Base-by-base conservation (phyloP, 108 stramenopile species). In the Pseudonitzschia pungens region DNA sequence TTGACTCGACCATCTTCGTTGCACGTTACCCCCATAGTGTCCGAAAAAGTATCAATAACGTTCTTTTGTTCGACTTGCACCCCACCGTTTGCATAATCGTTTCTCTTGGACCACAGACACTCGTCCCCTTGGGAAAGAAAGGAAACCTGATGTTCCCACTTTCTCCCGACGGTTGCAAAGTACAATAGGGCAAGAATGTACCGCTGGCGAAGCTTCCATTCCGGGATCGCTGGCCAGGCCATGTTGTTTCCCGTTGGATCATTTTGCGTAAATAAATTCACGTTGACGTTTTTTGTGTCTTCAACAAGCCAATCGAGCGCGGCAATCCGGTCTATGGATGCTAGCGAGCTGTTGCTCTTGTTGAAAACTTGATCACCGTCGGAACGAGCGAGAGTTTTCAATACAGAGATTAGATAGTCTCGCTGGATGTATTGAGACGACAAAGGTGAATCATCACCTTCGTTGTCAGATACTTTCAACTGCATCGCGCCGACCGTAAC, bases 71-170 rank as follows among this genome's bases (percentile, higher is more conserved):
- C 67, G 40, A 75, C 20, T 7, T 21, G 22, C 60, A 62, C 20
- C 28, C 18, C 60, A 62, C 10, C 22, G 27, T 28, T 36, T 6
- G 31, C 18, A 16, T 16, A 9, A 20, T 0, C 0, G 0, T 44
- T 62, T 26, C 48, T 4, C 4, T 69, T 69, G 66, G 74, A 48
- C 87, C 87, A 88, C 15, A 74, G 78, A 58, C 87, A 88, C 55
- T 82, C 82, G 65, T 82, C 71, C 18, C 69, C 52, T 7, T 70
- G 75, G 1, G 80, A 84, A 14, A 88, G 56, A 79, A 85, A 88
- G 29, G 79, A 70, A 29, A 60, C 55, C 48, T 81, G 72, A 36
- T 73, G 57, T 1, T 44, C 70, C 87, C 87, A 88, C 14, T 45
- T 16, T 10, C 70, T 44, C 22, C 87, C 87, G 20, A 63, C 48